Evolutionary conservation across 345 rosid species (phyloP).

Genomic region (Aquilaria malaccensis): DNA sequence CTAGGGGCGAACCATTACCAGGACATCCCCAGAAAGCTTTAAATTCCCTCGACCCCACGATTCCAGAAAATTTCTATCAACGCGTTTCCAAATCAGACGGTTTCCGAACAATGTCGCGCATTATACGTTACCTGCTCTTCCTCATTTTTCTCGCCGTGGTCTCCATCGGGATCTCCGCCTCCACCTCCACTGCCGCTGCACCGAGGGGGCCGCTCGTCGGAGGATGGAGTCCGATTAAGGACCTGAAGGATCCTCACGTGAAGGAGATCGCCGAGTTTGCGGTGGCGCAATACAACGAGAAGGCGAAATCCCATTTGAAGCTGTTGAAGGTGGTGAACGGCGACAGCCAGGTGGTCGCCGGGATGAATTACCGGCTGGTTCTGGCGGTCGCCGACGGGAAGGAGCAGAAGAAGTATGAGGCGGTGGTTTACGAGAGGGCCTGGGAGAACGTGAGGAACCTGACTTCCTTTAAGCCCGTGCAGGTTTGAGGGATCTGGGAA

Average conservation of each 20-base stretch:
- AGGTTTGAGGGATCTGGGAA: conserved; percentile 1
- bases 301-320: conserved; percentile 16
- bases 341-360: conserved; percentile 42
- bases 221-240: conserved; percentile 32
- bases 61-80: no score
- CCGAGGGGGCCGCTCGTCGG: conserved; percentile 17
- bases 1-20: no score
- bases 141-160: conserved; percentile 2
- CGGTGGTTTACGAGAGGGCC: conserved; percentile 43
- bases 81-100: no score
- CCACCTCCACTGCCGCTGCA: conserved; percentile 14
- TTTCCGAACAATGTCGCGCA: no score
- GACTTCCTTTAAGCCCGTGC: conserved; percentile 24
- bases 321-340: conserved; percentile 31
- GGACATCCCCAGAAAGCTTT: no score
- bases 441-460: conserved; percentile 27
- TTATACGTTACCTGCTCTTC: no score
- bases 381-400: conserved; percentile 22
- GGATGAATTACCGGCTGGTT: conserved; percentile 40
- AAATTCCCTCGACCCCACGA: no score
- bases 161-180: conserved; percentile 14
- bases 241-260: conserved; percentile 30
- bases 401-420: conserved; percentile 23
- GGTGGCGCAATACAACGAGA: conserved; percentile 35
- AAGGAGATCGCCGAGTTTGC: conserved; percentile 38